These are phyloP conservation scores for Populus hybrid DNA, from an alignment of 441 rosid species.

Conservation along the genomic window DNA sequence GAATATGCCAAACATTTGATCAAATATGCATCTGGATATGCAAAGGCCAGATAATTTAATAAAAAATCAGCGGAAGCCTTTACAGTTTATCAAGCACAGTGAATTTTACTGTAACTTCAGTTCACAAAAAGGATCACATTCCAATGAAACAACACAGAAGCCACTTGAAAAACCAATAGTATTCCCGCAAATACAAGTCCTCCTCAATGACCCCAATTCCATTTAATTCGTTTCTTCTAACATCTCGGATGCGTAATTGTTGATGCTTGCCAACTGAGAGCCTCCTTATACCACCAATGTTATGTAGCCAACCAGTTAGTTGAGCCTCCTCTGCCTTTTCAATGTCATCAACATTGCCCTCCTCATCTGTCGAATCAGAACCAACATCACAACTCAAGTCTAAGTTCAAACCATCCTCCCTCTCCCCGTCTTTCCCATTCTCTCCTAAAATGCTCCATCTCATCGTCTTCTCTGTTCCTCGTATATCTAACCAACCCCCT, in stretches of 20 bases:
- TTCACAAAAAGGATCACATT: neutral
- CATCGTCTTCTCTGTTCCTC: constrained; percentile 44
- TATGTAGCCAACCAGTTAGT: constrained; percentile 13
- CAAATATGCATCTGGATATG: too few species aligned
- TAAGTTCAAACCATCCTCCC: constrained; percentile 22
- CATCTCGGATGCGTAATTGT: too few species aligned
- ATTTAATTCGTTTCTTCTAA: neutral
- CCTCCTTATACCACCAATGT: neutral
- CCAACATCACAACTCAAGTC: constrained; percentile 25
- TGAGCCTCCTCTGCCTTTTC: constrained; percentile 17
- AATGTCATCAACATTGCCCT: constrained; percentile 24
- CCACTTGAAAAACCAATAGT: neutral
- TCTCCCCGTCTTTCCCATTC: constrained; percentile 17
- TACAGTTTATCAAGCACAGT: too few species aligned
- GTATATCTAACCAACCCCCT: constrained; percentile 56
- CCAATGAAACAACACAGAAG: neutral
- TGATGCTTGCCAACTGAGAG: too few species aligned
- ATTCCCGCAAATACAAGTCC: neutral
- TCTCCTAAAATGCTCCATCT: constrained; percentile 20
- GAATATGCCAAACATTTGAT: too few species aligned
- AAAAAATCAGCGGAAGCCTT: too few species aligned
- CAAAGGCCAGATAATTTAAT: too few species aligned
- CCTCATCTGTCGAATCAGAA: constrained; percentile 25
- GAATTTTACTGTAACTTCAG: neutral
- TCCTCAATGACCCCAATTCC: neutral